Percentiles rank a stretch among this genome's conserved stretches.
These are phyloP conservation scores for Domatiomyces catenatus DNA, from an alignment of 2,329 filamentous ascomycete genomes.

Conservation along the genomic window DNA sequence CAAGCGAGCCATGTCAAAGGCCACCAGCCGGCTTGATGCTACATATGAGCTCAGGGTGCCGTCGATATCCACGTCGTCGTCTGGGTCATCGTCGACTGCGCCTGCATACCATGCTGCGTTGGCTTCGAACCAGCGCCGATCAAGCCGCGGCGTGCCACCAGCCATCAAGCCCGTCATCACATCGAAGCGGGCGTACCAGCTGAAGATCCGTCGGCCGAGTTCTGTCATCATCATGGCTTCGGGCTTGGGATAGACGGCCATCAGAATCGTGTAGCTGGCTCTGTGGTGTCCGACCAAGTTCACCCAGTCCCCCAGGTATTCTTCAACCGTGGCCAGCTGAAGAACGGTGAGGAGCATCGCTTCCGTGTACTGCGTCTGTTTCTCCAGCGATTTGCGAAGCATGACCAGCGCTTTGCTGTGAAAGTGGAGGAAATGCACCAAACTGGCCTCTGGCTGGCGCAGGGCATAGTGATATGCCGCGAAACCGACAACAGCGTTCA, in stretches of 20 bases:
- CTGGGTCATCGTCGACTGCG: constrained; percentile 43
- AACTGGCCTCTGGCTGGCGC: constrained; percentile 51
- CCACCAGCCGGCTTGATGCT: constrained; percentile 54
- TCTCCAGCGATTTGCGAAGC: constrained; percentile 55
- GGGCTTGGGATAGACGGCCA: constrained; percentile 55
- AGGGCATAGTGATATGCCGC: constrained; percentile 74
- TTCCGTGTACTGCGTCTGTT: constrained; percentile 53
- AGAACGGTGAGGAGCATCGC: constrained; percentile 73
- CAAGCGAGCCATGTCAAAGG: constrained; percentile 64
- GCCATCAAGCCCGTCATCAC: constrained; percentile 70
- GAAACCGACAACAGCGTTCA: constrained; percentile 79
- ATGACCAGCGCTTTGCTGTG: constrained; percentile 78
- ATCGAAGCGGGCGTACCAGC: constrained; percentile 88
- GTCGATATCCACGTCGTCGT: constrained; percentile 35
- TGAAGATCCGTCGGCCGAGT: constrained; percentile 55
- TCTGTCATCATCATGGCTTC: constrained; percentile 57
- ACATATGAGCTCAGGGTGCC: constrained; percentile 54
- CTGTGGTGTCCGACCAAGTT: constrained; percentile 86
- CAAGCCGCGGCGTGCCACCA: constrained; percentile 57
- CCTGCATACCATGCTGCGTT: constrained; percentile 48
- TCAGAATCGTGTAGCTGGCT: constrained; percentile 70
- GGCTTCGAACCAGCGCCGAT: constrained; percentile 61
- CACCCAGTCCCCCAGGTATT: constrained; percentile 89
- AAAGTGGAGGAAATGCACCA: constrained; percentile 71
- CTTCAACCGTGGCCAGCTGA: constrained; percentile 87